Evolutionary conservation across 768 basidiomycete species (phyloP), one percentile per base, ranked within the genome.

Genomic region (Rhizopogon rudus): DNA sequence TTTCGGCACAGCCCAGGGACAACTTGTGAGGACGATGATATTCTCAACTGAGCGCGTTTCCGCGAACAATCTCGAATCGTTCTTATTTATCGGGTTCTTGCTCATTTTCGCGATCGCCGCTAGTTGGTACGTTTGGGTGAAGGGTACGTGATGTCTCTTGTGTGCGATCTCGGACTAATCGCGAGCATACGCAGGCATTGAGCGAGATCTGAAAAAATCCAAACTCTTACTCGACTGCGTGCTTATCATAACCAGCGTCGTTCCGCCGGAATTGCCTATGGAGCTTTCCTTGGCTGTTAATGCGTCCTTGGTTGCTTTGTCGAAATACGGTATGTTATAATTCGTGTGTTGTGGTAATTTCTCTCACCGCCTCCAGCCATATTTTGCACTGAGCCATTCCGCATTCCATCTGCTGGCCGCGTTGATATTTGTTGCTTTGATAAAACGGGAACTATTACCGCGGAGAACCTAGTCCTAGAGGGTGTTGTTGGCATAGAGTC

Each of bases 401-500:
- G 97, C 20, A 99, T 98, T 58, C 95, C 97, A 0, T 91, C 77
- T 58, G 97, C 97, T 5, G 97, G 97, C 5, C 83, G 93, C 20
- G 94, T 98, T 2, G 97, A 99, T 62, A 88, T 98, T 14, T 99
- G 97, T 71, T 98, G 97, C 72, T 98, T 99, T 63, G 97, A 99
- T 73, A 99, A 99, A 79, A 99, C 97, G 0, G 97, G 96, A 22
- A 98, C 97, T 0, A 98, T 99, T 61, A 99, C 97, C 0, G 93
- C 93, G 0, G 95, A 98, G 69, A 88, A 94, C 67, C 74, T 98
- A 12, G 93, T 98, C 7, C 79, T 98, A 1, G 95, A 99, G 67
- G 97, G 97, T 52, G 81, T 99, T 41, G 91, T 82, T 28, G 97
- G 95, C 51, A 79, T 97, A 44, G 81, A 93, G 95, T 98, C 65